A percentile compares a stretch with the other conserved stretches of the same genome.
Evolutionary conservation across 2,329 filamentous ascomycete species (phyloP).

Genomic region (Boeremia lycopersici): DNA sequence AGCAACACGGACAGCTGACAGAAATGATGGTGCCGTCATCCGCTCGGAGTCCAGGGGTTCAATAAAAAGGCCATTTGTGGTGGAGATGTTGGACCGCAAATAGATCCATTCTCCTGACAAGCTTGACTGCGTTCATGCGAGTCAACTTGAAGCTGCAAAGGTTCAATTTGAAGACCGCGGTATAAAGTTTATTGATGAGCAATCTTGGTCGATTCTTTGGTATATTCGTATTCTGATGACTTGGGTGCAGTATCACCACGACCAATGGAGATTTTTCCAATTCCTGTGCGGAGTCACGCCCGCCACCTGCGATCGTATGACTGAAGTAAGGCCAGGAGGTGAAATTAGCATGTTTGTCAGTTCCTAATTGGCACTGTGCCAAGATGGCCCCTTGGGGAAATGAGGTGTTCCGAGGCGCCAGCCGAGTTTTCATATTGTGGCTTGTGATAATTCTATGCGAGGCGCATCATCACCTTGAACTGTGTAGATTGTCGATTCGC

Average conservation of each 20-base stretch:
- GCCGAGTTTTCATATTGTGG: conserved; percentile 1
- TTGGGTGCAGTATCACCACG: neutral
- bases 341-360: neutral
- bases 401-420: neutral
- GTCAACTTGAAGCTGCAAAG: no score
- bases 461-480: neutral
- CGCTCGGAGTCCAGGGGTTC: no score
- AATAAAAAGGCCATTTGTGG: no score
- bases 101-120: neutral
- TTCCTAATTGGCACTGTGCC: conserved; percentile 2
- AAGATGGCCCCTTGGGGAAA: conserved; percentile 2
- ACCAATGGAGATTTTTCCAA: neutral
- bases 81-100: no score
- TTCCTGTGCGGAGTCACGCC: neutral
- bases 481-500: neutral
- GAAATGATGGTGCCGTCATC: no score
- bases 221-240: no score
- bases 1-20: neutral
- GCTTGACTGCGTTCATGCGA: no score
- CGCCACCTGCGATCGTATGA: neutral
- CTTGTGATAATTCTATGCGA: neutral
- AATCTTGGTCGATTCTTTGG: no score
- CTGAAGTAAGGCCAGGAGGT: neutral
- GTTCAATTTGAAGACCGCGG: no score
- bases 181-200: no score